Base-by-base conservation (phyloP, 768 basidiomycete genomes). In the Tubosaeta brunneosetosa region DNA sequence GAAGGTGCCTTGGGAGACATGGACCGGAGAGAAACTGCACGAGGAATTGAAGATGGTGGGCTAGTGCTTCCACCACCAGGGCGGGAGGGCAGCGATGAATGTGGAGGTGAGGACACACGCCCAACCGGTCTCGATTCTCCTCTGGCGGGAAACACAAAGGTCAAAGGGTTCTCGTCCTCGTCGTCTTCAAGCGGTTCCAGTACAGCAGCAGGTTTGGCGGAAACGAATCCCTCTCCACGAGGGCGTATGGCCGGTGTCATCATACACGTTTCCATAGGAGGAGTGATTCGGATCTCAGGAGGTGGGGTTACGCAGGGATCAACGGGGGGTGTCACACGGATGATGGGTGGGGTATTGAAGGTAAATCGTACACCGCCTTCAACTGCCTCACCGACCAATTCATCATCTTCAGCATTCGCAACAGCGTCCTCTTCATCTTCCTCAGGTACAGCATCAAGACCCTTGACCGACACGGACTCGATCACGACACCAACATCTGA, bases 351-450 rank as follows among this genome's bases (percentile, higher is more conserved):
- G 17, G 83, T 79, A 3, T 80, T 82, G 55, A 90, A 88, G 3
- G 77, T 85, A 59, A 90, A 88, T 55, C 77, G 82, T 63, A 91
- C 86, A 6, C 88, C 88, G 29, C 83, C 77, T 46, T 78, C 81
- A 40, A 80, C 79, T 51, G 65, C 68, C 54, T 85, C 80, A 29
- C 83, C 84, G 50, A 82, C 74, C 58, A 82, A 77, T 40, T 81
- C 77, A 13, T 77, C 77, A 25, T 73, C 73, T 13, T 77, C 73
- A 5, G 61, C 60, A 17, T 65, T 73, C 19, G 62, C 61, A 61
- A 46, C 44, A 5, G 42, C 61, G 6, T 57, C 53, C 4, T 66
- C 63, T 37, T 71, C 68, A 3, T 68, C 63, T 37, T 81, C 81
- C 51, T 78, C 76, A 26, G 70, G 62, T 3, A 80, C 75, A 26